A percentile compares a stretch with the other conserved stretches of the same genome.
phyloP scores from a whole-genome alignment of 805 yeast genomes.

The Lachancea mirantina region DNA sequence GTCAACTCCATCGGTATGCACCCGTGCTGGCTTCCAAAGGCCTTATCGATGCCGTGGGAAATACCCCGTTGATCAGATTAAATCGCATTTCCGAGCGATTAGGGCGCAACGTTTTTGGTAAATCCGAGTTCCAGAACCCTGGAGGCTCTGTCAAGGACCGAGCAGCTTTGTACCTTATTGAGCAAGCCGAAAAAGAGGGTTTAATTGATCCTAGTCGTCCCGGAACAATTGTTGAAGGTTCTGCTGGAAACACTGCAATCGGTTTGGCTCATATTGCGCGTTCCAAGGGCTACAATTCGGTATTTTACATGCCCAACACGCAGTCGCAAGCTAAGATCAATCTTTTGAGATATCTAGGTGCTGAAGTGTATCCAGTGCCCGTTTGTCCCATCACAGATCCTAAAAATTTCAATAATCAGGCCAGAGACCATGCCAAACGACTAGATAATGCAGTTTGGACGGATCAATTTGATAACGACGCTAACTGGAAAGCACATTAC shows the following conservation, averaged over 20 bases:
- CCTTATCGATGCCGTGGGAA: slow-evolving; percentile 81
- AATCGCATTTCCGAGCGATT: slow-evolving; percentile 48
- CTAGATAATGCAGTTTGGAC: slow-evolving; percentile 85
- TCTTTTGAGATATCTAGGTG: slow-evolving; percentile 67
- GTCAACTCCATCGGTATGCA: slow-evolving; percentile 9
- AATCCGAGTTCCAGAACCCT: slow-evolving; percentile 90
- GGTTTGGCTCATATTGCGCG: slow-evolving; percentile 81
- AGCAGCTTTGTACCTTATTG: slow-evolving; percentile 70
- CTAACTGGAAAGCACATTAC: slow-evolving; percentile 82
- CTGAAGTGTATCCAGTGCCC: slow-evolving; percentile 84
- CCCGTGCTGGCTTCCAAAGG: slow-evolving; percentile 66
- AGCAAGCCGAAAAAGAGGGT: slow-evolving; percentile 71
- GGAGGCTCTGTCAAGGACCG: slow-evolving; percentile 91
- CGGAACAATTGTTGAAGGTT: slow-evolving; percentile 86
- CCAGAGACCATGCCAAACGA: slow-evolving; percentile 72
- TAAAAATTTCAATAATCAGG: slow-evolving; percentile 79
- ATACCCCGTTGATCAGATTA: slow-evolving; percentile 73
- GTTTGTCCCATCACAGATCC: slow-evolving; percentile 80
- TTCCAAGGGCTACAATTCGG: slow-evolving; percentile 74
- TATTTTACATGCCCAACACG: slow-evolving; percentile 87
- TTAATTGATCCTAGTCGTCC: slow-evolving; percentile 49
- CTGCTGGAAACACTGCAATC: slow-evolving; percentile 95
- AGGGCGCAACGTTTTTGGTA: slow-evolving; percentile 75
- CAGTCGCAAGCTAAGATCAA: slow-evolving; percentile 77
- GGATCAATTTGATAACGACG: slow-evolving; percentile 82